These are phyloP conservation scores for Fusarium setosum DNA, from an alignment of 2,329 filamentous ascomycete species.

Conservation along the genomic window DNA sequence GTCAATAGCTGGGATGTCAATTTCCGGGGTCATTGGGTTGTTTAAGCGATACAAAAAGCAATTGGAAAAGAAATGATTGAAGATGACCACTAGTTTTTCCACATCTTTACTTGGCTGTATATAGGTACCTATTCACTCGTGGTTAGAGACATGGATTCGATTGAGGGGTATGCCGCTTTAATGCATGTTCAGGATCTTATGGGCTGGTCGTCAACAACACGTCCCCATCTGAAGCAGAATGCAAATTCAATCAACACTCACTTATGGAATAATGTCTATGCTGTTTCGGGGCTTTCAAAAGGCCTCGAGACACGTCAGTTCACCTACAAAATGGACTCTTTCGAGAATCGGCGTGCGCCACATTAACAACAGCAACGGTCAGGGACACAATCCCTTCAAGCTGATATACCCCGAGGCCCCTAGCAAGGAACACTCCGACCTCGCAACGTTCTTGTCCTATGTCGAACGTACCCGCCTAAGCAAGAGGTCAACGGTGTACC, in stretches of 20 bases:
- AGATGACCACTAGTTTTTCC: too few relatives aligned
- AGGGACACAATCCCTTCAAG: slow-evolving; percentile 3
- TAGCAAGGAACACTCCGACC: slow-evolving; percentile 68
- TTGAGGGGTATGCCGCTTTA: slow-evolving; percentile 21
- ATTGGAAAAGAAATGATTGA: slow-evolving; percentile 3
- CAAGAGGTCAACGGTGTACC: slow-evolving; percentile 68
- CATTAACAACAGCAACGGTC: slow-evolving; percentile 13
- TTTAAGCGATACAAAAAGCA: slow-evolving; percentile 5
- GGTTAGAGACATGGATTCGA: not conserved
- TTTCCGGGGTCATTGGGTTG: not conserved
- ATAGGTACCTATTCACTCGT: too few relatives aligned
- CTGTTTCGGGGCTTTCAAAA: slow-evolving; percentile 12
- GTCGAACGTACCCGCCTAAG: slow-evolving; percentile 67
- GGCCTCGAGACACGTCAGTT: not conserved
- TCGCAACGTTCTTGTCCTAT: slow-evolving; percentile 74
- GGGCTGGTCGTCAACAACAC: too few relatives aligned
- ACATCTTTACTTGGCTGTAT: too few relatives aligned
- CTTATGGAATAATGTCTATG: slow-evolving; percentile 28
- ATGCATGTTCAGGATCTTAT: slow-evolving; percentile 19
- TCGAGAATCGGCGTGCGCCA: slow-evolving; percentile 4
- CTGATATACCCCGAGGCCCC: slow-evolving; percentile 58
- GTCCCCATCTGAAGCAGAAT: not conserved
- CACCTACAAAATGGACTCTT: not conserved
- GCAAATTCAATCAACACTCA: not conserved
- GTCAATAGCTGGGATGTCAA: not conserved